Evolutionary conservation across 2,329 filamentous ascomycete genomes (phyloP), one percentile per base, ranked within the genome.

Genomic region (Clarireedia hainanense): DNA sequence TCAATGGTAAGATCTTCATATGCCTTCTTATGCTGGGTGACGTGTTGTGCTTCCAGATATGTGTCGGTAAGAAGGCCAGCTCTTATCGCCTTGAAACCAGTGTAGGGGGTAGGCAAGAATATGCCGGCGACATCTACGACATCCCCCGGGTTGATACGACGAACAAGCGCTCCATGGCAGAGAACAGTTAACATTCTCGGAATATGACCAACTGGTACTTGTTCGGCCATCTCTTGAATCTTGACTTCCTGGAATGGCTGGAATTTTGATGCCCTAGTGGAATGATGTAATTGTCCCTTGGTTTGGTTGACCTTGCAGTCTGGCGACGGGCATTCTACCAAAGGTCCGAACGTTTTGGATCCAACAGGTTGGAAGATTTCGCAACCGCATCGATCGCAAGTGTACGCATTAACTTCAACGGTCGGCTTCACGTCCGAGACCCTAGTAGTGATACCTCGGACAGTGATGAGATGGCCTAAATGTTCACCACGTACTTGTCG

Each of bases 181-280:
- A 95, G 82, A 23, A 99, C 76, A 0, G 92, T 97, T 60, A 99
- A 75, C 56, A 90, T 90, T 57, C 94, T 84, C 34, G 94, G 94
- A 65, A 99, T 99, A 70, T 99, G 94, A 50, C 94, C 94, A 61
- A 99, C 95, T 6, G 94, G 94, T 0, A 99, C 94, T 71, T 99
- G 94, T 70, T 99, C 94, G n/a, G 94, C 91, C 84, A 97, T 89
- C 70, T 99, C 94, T 73, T 99, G 94, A 56, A 99, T 91, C 75
- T 97, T 97, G 73, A 97, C 84, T 72, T 99, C 94, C 72, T 99
- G 94, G 76, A 99, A 99, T 3, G 94, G 91, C 67, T 96, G 75
- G 68, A 97, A 99, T 68, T 97, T 99, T 51, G 91, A 96, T 0
- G 92, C 94, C 65, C 94, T 83, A n/a, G 91, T 95, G 0, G 92